Evolutionary conservation across 1,284 basidiomycete species (phyloP).

Genomic region (Meripilus lineatus): DNA sequence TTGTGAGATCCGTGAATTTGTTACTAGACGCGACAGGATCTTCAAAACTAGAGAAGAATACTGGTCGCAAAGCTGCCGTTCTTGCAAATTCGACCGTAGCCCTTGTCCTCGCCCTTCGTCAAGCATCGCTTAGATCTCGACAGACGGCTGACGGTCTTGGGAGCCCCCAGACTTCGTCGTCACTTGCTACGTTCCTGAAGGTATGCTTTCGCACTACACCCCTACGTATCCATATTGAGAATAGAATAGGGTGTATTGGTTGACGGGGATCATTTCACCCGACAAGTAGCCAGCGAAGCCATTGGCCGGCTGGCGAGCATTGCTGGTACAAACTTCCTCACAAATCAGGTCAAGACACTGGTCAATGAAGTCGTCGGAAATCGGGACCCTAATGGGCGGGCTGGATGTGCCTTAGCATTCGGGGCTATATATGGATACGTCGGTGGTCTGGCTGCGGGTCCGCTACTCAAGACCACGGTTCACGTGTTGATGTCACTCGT

Average conservation of each 20-base stretch:
- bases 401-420: conserved; percentile 92
- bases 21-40: conserved; percentile 72
- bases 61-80: conserved; percentile 86
- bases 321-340: conserved; percentile 83
- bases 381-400: conserved; percentile 88
- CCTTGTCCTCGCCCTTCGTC: conserved; percentile 69
- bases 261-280: conserved; percentile 75
- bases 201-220: conserved; percentile 32
- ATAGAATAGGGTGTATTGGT: conserved; percentile 67
- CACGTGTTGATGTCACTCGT: conserved; percentile 95
- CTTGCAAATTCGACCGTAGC: conserved; percentile 82
- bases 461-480: conserved; percentile 93
- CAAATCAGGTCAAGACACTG: conserved; percentile 85
- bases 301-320: conserved; percentile 86
- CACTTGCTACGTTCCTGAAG: conserved; percentile 77
- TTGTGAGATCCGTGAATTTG: conserved; percentile 63
- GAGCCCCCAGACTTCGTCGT: conserved; percentile 59
- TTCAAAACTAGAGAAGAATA: conserved; percentile 82
- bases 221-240: neutral
- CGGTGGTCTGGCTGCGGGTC: conserved; percentile 90
- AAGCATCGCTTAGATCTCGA: conserved; percentile 49
- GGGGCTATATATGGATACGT: conserved; percentile 93
- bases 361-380: conserved; percentile 98
- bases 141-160: conserved; percentile 70
- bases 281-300: conserved; percentile 83